Percentiles rank a stretch among this genome's conserved stretches.
phyloP scores from a whole-genome alignment of 257 asterid genomes.

The Cordia subcordata region DNA sequence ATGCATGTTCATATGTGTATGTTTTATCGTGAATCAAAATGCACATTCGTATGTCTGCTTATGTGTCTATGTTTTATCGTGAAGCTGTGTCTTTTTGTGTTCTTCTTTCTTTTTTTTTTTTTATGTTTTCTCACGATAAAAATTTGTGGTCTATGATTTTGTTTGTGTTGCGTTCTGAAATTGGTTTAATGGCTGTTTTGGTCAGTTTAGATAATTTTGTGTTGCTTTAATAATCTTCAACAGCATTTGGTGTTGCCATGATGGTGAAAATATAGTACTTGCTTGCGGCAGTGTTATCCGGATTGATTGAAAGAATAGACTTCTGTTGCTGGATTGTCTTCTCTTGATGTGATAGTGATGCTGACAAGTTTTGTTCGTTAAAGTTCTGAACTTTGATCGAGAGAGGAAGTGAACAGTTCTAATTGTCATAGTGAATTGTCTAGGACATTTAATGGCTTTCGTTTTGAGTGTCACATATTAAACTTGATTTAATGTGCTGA shows the following conservation, averaged over 20 bases:
- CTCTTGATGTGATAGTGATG: conserved; percentile 10
- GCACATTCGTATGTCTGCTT: neutral
- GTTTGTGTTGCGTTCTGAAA: too few relatives aligned
- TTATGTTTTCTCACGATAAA: conserved; percentile 2
- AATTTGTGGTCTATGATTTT: neutral
- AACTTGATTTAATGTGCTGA: neutral
- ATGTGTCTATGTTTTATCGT: conserved; percentile 10
- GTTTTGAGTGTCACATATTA: neutral
- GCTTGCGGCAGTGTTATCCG: too few relatives aligned
- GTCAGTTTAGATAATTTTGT: too few relatives aligned
- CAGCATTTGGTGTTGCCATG: too few relatives aligned
- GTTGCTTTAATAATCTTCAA: neutral
- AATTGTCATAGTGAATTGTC: too few relatives aligned
- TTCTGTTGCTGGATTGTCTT: conserved; percentile 24
- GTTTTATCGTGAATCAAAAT: too few relatives aligned
- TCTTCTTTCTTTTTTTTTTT: conserved; percentile 7
- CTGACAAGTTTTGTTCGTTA: neutral
- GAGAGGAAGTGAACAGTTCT: neutral
- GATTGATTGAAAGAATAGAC: neutral
- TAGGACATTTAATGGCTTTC: neutral
- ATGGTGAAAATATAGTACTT: too few relatives aligned
- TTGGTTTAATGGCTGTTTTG: too few relatives aligned
- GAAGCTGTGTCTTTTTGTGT: conserved; percentile 13
- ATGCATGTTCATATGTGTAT: conserved; percentile 20
- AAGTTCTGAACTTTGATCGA: conserved; percentile 5